phyloP scores from a whole-genome alignment of 495 filamentous ascomycete species.

The Acidomyces sp. region DNA sequence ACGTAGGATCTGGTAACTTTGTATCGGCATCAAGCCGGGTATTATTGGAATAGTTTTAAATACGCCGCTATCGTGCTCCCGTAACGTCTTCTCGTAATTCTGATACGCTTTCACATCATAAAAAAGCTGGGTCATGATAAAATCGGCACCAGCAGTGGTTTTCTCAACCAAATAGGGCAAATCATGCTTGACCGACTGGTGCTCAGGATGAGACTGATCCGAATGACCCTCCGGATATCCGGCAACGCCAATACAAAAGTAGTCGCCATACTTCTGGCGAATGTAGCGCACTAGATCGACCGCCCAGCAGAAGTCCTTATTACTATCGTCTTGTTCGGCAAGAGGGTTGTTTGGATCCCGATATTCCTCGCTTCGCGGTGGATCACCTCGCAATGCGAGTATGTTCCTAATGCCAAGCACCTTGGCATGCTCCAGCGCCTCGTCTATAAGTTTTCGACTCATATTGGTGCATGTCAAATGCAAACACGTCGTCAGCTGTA shows the following conservation, averaged over 20 bases:
- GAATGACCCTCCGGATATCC: constrained; percentile 92
- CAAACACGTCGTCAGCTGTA: constrained; percentile 86
- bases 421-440: constrained; percentile 82
- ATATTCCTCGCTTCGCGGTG: constrained; percentile 82
- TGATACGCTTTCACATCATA: constrained; percentile 76
- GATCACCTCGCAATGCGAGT: constrained; percentile 85
- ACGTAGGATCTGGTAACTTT: constrained; percentile 90
- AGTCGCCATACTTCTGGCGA: constrained; percentile 68
- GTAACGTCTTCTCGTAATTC: constrained; percentile 61
- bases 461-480: constrained; percentile 98
- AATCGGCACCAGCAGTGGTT: constrained; percentile 81
- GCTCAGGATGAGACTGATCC: constrained; percentile 68
- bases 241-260: constrained; percentile 93
- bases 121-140: constrained; percentile 98
- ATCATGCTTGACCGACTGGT: constrained; percentile 68
- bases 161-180: constrained; percentile 87
- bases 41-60: constrained; percentile 87
- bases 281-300: constrained; percentile 88
- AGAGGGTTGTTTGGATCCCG: constrained; percentile 30
- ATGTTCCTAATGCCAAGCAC: constrained; percentile 90
- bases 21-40: constrained; percentile 92
- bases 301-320: constrained; percentile 78
- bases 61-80: constrained; percentile 68
- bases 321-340: constrained; percentile 45
- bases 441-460: constrained; percentile 72